Evolutionary conservation across 75 land plant species (phyloP).

Genomic region (Pinus albicaulis): DNA sequence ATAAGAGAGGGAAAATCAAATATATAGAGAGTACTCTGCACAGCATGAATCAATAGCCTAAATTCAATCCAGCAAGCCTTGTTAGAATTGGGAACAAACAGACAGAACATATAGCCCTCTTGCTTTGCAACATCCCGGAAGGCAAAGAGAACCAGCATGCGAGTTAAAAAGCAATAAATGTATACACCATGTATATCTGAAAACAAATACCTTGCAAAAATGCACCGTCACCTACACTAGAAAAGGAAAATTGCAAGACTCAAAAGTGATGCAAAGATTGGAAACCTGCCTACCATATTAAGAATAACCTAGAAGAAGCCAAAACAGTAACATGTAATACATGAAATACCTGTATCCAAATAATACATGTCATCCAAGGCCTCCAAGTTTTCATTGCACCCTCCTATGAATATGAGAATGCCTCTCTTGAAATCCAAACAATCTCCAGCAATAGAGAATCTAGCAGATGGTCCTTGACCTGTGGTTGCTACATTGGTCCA

Average conservation of each 20-base stretch:
- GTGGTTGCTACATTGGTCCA: conserved; percentile 66
- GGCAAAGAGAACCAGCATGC: background rate
- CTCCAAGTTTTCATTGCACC: conserved; percentile 88
- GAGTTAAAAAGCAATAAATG: background rate
- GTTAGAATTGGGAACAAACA: background rate
- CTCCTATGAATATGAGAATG: conserved; percentile 77
- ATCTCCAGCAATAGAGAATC: conserved; percentile 95
- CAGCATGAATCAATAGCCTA: background rate
- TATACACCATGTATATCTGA: background rate
- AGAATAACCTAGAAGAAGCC: background rate
- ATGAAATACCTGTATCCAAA: conserved; percentile 74
- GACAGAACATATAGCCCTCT: background rate
- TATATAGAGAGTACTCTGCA: background rate
- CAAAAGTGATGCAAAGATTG: background rate
- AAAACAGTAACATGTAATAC: background rate
- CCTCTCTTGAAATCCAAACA: conserved; percentile 63
- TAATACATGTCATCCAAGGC: conserved; percentile 95
- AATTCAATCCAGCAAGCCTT: background rate
- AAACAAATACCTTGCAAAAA: background rate
- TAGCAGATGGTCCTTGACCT: conserved; percentile 82
- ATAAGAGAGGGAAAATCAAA: conserved; percentile 3
- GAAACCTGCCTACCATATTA: background rate
- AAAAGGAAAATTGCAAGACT: background rate
- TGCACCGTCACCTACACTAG: background rate
- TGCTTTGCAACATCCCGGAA: background rate